Evolutionary conservation across 306 rosid genomes (phyloP).

Genomic region (Leucaena leucocephala): DNA sequence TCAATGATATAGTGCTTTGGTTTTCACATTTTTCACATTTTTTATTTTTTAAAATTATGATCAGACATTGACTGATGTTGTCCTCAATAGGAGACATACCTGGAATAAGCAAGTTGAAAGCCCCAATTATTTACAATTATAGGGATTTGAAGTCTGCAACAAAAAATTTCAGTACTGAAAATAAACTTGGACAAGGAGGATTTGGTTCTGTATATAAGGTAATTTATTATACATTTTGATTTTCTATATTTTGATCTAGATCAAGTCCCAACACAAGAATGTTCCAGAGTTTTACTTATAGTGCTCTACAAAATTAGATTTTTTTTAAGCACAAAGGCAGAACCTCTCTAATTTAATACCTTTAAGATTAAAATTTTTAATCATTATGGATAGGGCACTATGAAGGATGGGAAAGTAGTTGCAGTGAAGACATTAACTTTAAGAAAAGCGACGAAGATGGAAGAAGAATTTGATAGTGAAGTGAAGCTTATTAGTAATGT

Average conservation of each 20-base stretch:
- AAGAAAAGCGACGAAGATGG: conserved; percentile 26
- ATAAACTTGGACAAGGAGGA: conserved; percentile 14
- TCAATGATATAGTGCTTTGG: not conserved
- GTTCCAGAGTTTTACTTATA: not conserved
- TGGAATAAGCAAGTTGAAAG: not conserved
- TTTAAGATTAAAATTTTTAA: not conserved
- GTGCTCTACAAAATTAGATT: not conserved
- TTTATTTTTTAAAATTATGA: too few relatives aligned
- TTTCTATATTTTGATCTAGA: not conserved
- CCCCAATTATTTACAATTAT: not conserved
- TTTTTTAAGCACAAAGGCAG: not conserved
- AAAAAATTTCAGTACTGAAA: not conserved
- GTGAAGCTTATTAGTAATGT: conserved; percentile 56
- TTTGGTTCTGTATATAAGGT: conserved; percentile 39
- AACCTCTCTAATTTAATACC: too few relatives aligned
- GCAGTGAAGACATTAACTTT: conserved; percentile 52
- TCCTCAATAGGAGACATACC: conserved; percentile 39
- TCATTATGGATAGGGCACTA: conserved; percentile 39
- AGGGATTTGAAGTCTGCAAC: not conserved
- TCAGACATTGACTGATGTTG: too few relatives aligned
- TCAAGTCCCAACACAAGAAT: not conserved
- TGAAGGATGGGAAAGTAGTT: conserved; percentile 48
- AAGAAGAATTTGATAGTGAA: conserved; percentile 46
- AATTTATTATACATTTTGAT: not conserved
- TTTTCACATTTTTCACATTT: not conserved